Conservation (phyloP, 2,329 filamentous ascomycete species). For the Fusarium staphyleae region DNA sequence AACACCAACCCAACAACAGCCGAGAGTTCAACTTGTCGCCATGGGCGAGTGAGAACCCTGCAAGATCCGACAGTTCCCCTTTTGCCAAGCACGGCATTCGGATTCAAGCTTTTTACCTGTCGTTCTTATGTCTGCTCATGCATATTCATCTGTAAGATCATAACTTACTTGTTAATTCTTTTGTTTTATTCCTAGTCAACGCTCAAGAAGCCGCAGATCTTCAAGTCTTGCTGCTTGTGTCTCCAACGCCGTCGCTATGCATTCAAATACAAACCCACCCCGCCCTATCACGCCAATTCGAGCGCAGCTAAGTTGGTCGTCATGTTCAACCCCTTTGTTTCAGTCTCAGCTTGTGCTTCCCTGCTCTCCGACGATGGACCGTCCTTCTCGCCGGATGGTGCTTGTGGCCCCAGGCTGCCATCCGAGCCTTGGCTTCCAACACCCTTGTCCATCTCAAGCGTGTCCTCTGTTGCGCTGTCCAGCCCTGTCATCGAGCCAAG, state of each 20-base stretch:
- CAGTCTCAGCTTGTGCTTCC: constrained; percentile 20
- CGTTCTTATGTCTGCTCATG: not conserved
- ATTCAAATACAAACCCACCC: constrained; percentile 15
- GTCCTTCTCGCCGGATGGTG: constrained; percentile 8
- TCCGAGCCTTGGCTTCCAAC: constrained; percentile 13
- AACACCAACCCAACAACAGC: too few species aligned
- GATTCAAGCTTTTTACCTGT: not conserved
- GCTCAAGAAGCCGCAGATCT: constrained; percentile 3
- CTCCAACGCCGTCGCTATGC: constrained; percentile 38
- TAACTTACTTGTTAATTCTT: not conserved
- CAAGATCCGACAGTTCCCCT: constrained; percentile 1
- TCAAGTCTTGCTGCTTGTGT: constrained; percentile 4
- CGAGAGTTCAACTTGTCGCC: too few species aligned
- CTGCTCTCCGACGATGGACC: constrained; percentile 6
- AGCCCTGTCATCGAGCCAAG: constrained; percentile 9
- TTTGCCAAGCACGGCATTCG: constrained; percentile 1
- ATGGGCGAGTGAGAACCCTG: not conserved
- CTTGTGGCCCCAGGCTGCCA: constrained; percentile 3
- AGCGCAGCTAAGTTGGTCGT: constrained; percentile 7
- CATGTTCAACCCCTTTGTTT: constrained; percentile 11
- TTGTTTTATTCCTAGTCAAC: not conserved
- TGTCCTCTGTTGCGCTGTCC: constrained; percentile 1
- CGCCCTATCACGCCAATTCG: not conserved
- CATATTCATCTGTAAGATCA: not conserved
- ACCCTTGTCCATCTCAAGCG: constrained; percentile 14